phyloP scores from a whole-genome alignment of 495 filamentous ascomycete species.

The Trichoderma virens region DNA sequence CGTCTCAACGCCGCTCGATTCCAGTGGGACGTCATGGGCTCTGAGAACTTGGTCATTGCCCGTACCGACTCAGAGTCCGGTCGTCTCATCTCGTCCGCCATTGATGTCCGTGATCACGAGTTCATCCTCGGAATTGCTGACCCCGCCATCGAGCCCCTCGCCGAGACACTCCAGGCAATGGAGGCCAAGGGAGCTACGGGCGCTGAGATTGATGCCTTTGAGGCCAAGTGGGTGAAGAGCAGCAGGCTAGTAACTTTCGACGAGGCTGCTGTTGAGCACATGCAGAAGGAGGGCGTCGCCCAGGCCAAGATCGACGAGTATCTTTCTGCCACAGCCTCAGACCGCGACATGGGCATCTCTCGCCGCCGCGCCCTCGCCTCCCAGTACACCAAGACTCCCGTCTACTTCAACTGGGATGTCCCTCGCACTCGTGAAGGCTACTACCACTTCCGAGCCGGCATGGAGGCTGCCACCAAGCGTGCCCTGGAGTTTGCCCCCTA shows the following conservation, averaged over 20 bases:
- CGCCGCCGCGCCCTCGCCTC: slow-evolving; percentile 64
- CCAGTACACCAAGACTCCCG: slow-evolving; percentile 48
- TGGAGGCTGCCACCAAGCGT: slow-evolving; percentile 84
- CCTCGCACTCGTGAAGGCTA: slow-evolving; percentile 91
- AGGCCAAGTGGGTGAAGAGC: slow-evolving; percentile 82
- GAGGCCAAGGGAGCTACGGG: slow-evolving; percentile 70
- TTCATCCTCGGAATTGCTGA: slow-evolving; percentile 83
- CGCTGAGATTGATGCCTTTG: slow-evolving; percentile 73
- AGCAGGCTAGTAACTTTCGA: slow-evolving; percentile 87
- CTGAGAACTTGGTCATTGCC: slow-evolving; percentile 88
- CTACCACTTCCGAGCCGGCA: slow-evolving; percentile 90
- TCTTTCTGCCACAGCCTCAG: slow-evolving; percentile 43
- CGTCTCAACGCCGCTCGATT: slow-evolving; percentile 83
- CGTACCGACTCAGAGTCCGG: slow-evolving; percentile 94
- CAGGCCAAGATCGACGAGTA: slow-evolving; percentile 60
- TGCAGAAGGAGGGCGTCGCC: slow-evolving; percentile 53
- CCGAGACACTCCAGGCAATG: slow-evolving; percentile 86
- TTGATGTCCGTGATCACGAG: slow-evolving; percentile 92
- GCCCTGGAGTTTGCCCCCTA: slow-evolving; percentile 85
- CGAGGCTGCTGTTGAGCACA: slow-evolving; percentile 73
- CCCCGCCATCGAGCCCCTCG: slow-evolving; percentile 63
- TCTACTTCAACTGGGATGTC: slow-evolving; percentile 83
- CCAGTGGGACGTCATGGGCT: slow-evolving; percentile 97
- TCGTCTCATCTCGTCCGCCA: slow-evolving; percentile 76
- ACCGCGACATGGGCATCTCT: slow-evolving; percentile 67